Evolutionary conservation across 2,329 filamentous ascomycete species (phyloP).

Genomic region (Calonectria ilicicola): DNA sequence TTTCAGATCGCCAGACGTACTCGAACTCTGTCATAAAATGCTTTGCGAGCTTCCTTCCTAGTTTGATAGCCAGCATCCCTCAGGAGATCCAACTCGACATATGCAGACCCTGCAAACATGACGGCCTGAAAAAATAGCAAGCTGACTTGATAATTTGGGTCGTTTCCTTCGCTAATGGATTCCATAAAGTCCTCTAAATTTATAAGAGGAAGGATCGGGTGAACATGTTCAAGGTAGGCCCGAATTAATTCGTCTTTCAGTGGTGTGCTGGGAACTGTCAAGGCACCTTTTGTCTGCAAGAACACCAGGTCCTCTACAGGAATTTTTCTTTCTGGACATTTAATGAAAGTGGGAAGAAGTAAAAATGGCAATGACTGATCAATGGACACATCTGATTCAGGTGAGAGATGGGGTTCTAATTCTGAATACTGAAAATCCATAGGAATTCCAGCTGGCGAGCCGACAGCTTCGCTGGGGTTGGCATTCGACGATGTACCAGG

Average conservation of each 20-base stretch:
- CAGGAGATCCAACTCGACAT: conserved; percentile 82
- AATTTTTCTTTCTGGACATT: conserved; percentile 81
- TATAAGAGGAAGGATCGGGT: conserved; percentile 68
- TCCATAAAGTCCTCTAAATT: conserved; percentile 72
- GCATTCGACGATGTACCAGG: too few relatives aligned
- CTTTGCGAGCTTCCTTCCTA: conserved; percentile 83
- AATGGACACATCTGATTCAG: neutral
- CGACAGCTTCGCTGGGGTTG: neutral
- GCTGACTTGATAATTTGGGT: conserved; percentile 77
- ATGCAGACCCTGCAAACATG: conserved; percentile 91
- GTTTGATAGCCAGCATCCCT: conserved; percentile 81
- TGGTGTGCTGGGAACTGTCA: conserved; percentile 75
- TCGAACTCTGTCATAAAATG: conserved; percentile 87
- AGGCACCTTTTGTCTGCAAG: conserved; percentile 83
- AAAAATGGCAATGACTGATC: neutral
- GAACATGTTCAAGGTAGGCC: conserved; percentile 87
- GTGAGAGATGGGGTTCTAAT: neutral
- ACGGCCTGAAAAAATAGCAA: conserved; percentile 90
- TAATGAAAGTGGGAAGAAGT: conserved; percentile 73
- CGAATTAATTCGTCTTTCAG: conserved; percentile 84
- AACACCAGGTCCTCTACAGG: conserved; percentile 84
- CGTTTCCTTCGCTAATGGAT: conserved; percentile 74
- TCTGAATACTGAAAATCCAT: neutral
- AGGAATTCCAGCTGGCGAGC: neutral
- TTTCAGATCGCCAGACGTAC: conserved; percentile 57